Conservation (phyloP, 2,329 filamentous ascomycete species). For the Talaromyces sp. region DNA sequence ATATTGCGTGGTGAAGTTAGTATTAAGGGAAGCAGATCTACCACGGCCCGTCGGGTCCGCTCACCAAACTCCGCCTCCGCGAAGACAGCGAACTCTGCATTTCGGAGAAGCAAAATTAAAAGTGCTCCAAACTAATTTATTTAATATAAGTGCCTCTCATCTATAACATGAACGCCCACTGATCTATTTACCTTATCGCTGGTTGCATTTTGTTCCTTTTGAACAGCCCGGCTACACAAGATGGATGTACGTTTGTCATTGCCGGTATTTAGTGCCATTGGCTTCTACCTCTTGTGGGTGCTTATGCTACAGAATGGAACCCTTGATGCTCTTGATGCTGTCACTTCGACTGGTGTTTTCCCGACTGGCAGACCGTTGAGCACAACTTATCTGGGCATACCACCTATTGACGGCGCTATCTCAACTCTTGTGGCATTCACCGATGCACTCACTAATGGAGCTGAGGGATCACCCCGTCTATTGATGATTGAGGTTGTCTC, state of each 20-base stretch:
- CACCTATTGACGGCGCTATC: neutral
- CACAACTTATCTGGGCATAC: neutral
- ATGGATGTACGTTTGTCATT: neutral
- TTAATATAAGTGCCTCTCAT: neutral
- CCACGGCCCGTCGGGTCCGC: neutral
- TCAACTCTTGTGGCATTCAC: neutral
- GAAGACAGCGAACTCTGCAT: neutral
- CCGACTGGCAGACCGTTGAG: neutral
- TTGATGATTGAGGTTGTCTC: neutral
- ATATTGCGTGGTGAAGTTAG: neutral
- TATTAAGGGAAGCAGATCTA: neutral
- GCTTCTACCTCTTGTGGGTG: slow-evolving; percentile 1
- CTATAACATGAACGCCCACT: neutral
- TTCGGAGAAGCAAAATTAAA: neutral
- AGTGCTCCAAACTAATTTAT: neutral
- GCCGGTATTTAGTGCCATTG: neutral
- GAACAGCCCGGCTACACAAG: neutral
- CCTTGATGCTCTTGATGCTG: neutral
- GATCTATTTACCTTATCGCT: neutral
- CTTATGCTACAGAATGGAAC: neutral
- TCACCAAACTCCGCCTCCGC: neutral
- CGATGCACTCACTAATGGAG: neutral
- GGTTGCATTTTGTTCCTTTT: neutral
- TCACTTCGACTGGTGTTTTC: neutral
- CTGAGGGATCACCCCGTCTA: neutral